phyloP scores from a whole-genome alignment of 2,329 filamentous ascomycete species.

The Biscogniauxia mediterranea region DNA sequence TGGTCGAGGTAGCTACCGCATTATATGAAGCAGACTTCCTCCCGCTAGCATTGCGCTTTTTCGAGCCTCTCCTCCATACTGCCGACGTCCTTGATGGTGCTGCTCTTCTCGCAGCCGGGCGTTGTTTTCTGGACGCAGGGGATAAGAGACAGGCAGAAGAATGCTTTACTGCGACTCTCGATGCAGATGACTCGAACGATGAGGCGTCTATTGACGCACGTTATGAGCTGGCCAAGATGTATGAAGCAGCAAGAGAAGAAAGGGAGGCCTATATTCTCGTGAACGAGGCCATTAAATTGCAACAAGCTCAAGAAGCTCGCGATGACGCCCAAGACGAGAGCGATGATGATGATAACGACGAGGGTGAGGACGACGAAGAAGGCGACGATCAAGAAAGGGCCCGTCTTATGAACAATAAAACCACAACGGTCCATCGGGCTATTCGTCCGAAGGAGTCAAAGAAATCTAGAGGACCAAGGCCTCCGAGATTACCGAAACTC shows the following conservation, averaged over 20 bases:
- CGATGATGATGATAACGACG: slow-evolving; percentile 24
- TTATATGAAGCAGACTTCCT: slow-evolving; percentile 40
- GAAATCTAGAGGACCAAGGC: slow-evolving; percentile 14
- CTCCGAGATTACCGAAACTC: slow-evolving; percentile 23
- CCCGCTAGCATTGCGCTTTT: slow-evolving; percentile 52
- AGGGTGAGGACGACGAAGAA: slow-evolving; percentile 32
- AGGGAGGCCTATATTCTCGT: slow-evolving; percentile 76
- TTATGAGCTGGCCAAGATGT: slow-evolving; percentile 78
- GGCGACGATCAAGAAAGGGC: slow-evolving; percentile 17
- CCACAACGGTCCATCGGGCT: slow-evolving; percentile 18
- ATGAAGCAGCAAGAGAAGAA: slow-evolving; percentile 69
- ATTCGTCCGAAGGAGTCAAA: slow-evolving; percentile 21
- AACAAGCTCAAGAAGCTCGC: slow-evolving; percentile 50
- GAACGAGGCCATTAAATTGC: slow-evolving; percentile 69
- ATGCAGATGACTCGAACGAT: slow-evolving; percentile 64
- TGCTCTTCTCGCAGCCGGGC: slow-evolving; percentile 55
- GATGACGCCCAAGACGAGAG: slow-evolving; percentile 31
- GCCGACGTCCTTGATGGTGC: slow-evolving; percentile 50
- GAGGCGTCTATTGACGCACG: slow-evolving; percentile 64
- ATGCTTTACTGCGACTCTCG: slow-evolving; percentile 71
- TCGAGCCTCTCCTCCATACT: slow-evolving; percentile 51
- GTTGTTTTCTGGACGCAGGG: slow-evolving; percentile 66
- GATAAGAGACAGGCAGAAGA: slow-evolving; percentile 70
- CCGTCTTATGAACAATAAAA: neutral
- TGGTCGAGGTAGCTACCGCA: slow-evolving; percentile 61